Conservation (phyloP, 352 stramenopile species). For the Aphanomyces euteiches region DNA sequence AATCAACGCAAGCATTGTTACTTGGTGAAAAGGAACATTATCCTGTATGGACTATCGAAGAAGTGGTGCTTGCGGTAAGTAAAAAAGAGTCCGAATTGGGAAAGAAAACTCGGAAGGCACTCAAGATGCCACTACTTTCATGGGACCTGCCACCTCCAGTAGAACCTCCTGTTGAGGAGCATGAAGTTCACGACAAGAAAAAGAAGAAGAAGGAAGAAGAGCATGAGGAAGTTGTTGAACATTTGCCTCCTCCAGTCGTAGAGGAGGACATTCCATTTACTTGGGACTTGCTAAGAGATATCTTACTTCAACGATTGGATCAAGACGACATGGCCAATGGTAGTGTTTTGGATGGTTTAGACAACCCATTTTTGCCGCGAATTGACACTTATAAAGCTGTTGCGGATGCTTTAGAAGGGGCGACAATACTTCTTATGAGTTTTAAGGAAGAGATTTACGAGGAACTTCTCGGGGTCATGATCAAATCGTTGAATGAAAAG, state of each 20-base stretch:
- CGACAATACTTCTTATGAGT: constrained; percentile 53
- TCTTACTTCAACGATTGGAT: constrained; percentile 59
- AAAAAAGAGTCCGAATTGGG: constrained; percentile 43
- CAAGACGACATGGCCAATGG: constrained; percentile 62
- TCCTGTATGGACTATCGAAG: constrained; percentile 66
- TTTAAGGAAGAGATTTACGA: constrained; percentile 77
- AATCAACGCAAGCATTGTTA: constrained; percentile 69
- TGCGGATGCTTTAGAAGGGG: constrained; percentile 37
- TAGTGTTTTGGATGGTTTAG: constrained; percentile 69
- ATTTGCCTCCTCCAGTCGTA: constrained; percentile 22
- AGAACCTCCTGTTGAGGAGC: background rate
- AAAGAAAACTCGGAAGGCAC: constrained; percentile 35
- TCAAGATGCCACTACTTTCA: constrained; percentile 30
- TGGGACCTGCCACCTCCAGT: constrained; percentile 23
- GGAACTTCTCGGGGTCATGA: background rate
- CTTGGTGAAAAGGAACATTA: constrained; percentile 73
- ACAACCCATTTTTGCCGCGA: constrained; percentile 50
- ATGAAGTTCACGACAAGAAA: constrained; percentile 10
- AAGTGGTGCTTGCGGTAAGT: constrained; percentile 50
- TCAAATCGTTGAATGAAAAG: constrained; percentile 12
- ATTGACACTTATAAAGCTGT: constrained; percentile 44
- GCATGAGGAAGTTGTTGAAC: constrained; percentile 18
- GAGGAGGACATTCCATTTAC: constrained; percentile 33
- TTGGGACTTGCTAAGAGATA: constrained; percentile 43
- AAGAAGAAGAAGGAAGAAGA: constrained; percentile 34